Conservation (phyloP, 2,329 filamentous ascomycete genomes). For the Aspergillus cejpii region DNA sequence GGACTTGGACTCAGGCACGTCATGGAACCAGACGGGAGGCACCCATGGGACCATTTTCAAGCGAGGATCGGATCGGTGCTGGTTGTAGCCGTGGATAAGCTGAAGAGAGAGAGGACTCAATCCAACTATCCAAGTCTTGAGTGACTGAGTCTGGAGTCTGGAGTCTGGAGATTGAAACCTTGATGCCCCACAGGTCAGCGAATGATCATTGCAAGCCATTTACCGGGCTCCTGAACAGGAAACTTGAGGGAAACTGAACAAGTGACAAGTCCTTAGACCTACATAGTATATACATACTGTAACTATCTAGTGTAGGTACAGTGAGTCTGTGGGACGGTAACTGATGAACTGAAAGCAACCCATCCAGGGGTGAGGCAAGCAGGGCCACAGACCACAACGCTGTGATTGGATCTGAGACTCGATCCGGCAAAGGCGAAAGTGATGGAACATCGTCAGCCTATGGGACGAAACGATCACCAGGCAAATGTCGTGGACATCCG, state of each 20-base stretch:
- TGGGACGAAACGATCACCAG: not conserved
- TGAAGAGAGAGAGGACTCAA: no score
- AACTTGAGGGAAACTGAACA: constrained; percentile 6
- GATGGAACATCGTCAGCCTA: constrained; percentile 5
- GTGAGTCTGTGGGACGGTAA: no score
- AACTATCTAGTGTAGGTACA: no score
- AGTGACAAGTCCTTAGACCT: no score
- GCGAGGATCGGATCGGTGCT: constrained; percentile 17
- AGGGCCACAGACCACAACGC: not conserved
- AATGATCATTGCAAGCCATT: not conserved
- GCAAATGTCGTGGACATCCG: not conserved
- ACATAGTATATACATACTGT: no score
- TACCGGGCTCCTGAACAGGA: not conserved
- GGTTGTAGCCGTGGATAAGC: constrained; percentile 6
- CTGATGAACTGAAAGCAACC: no score
- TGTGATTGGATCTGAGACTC: constrained; percentile 12
- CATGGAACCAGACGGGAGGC: constrained; percentile 15
- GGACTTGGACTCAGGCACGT: no score
- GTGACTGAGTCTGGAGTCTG: no score
- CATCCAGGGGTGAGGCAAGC: not conserved
- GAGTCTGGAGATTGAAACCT: not conserved
- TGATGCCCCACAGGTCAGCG: not conserved
- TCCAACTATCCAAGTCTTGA: no score
- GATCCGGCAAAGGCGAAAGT: constrained; percentile 12
- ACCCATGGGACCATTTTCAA: constrained; percentile 18